A percentile compares a stretch with the other conserved stretches of the same genome.
Conservation (phyloP, 306 rosid species). For the Sechiopsis laciniata region DNA sequence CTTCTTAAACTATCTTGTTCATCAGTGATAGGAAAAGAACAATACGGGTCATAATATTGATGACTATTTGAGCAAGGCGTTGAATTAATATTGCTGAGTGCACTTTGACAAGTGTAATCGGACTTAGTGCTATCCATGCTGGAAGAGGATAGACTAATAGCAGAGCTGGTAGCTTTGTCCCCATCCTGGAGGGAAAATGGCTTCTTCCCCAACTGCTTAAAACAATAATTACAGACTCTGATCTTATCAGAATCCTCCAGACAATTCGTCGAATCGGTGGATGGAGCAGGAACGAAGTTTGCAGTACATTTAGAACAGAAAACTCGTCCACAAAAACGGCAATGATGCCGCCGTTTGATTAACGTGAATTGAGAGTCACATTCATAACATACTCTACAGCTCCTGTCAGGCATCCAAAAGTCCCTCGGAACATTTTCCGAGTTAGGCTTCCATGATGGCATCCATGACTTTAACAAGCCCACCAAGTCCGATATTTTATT, state of each 20-base stretch:
- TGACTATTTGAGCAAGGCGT: constrained; percentile 46
- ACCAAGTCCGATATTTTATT: constrained; percentile 50
- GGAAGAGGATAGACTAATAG: constrained; percentile 43
- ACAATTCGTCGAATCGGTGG: constrained; percentile 31
- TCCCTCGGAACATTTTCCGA: constrained; percentile 65
- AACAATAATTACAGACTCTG: constrained; percentile 87
- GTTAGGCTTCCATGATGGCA: constrained; percentile 57
- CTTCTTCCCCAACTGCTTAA: constrained; percentile 70
- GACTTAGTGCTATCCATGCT: constrained; percentile 61
- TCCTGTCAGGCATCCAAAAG: constrained; percentile 95
- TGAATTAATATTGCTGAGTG: constrained; percentile 54
- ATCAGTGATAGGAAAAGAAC: constrained; percentile 39
- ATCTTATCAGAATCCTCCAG: constrained; percentile 65
- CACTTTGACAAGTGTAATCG: constrained; percentile 51
- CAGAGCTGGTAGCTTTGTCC: constrained; percentile 42
- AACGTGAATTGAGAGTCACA: constrained; percentile 81
- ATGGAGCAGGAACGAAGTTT: constrained; percentile 63
- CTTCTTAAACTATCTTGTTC: constrained; percentile 33
- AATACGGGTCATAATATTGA: constrained; percentile 40
- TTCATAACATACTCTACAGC: constrained; percentile 86
- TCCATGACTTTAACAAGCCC: constrained; percentile 58
- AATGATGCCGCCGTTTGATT: constrained; percentile 82
- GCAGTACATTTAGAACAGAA: constrained; percentile 82
- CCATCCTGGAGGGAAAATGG: constrained; percentile 34
- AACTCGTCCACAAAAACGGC: constrained; percentile 86